A percentile compares a stretch with the other conserved stretches of the same genome.
These are phyloP conservation scores for Closterium sp. DNA, from an alignment of 139 green algal genomes.

Conservation along the genomic window DNA sequence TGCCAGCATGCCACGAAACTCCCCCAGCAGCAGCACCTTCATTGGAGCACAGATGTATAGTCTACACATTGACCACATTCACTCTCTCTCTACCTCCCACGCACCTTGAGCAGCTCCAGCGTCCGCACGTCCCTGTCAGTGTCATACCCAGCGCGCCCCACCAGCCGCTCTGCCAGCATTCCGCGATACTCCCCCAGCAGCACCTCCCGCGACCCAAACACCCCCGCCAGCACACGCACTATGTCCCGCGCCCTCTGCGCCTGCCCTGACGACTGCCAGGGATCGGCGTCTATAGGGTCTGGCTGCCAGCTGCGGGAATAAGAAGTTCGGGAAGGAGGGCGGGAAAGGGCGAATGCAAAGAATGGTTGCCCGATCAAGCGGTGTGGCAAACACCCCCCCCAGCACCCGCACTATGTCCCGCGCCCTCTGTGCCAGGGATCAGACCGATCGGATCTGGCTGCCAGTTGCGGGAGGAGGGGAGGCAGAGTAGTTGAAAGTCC, in stretches of 20 bases:
- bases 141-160: conserved; percentile 76
- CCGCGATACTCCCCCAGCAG: conserved; percentile 91
- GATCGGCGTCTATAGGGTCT: conserved; percentile 1
- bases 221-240: conserved; percentile 76
- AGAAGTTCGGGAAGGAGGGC: not conserved
- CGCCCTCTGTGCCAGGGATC: too few relatives aligned
- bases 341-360: not conserved
- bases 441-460: too few relatives aligned
- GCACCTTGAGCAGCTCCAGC: conserved; percentile 86
- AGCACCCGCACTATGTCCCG: too few relatives aligned
- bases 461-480: not conserved
- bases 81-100: too few relatives aligned
- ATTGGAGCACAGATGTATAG: too few relatives aligned
- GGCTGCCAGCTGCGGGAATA: not conserved
- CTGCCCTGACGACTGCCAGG: not conserved
- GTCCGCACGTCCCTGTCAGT: conserved; percentile 81
- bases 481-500: not conserved
- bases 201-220: conserved; percentile 75
- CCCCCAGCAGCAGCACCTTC: too few relatives aligned
- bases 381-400: too few relatives aligned
- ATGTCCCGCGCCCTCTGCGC: conserved; percentile 60
- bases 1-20: too few relatives aligned
- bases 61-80: too few relatives aligned
- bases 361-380: too few relatives aligned
- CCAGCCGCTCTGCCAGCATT: conserved; percentile 80